phyloP scores from a whole-genome alignment of 495 filamentous ascomycete species.

The Penicillium manginii region DNA sequence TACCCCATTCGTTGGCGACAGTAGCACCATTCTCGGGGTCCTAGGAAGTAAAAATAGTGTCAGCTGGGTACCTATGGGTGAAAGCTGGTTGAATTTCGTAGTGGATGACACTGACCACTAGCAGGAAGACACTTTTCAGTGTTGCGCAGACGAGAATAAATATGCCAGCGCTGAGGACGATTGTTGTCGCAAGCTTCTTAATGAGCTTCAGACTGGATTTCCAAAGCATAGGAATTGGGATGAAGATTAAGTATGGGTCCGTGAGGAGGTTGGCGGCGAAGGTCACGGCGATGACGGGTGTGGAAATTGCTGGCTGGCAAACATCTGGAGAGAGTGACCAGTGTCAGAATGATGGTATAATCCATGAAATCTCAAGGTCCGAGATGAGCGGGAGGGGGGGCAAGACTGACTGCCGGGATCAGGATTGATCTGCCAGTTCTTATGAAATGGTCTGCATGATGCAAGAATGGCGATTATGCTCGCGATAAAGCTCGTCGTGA shows the following conservation, averaged over 20 bases:
- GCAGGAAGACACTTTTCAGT: slow-evolving; percentile 50
- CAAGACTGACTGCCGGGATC: slow-evolving; percentile 52
- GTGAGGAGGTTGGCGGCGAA: slow-evolving; percentile 53
- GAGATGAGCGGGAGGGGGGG: neutral
- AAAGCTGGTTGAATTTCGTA: neutral
- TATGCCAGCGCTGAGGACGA: slow-evolving; percentile 53
- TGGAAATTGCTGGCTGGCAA: slow-evolving; percentile 55
- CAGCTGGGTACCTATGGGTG: slow-evolving; percentile 2
- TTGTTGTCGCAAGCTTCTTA: slow-evolving; percentile 51
- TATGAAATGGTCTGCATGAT: slow-evolving; percentile 50
- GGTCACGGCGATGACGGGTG: slow-evolving; percentile 46
- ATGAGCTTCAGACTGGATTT: slow-evolving; percentile 41
- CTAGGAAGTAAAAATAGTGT: slow-evolving; percentile 19
- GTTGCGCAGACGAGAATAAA: slow-evolving; percentile 54
- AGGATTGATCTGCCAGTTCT: slow-evolving; percentile 61
- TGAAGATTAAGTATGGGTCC: slow-evolving; percentile 56
- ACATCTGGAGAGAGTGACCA: slow-evolving; percentile 33
- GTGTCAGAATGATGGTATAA: neutral
- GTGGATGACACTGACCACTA: slow-evolving; percentile 36
- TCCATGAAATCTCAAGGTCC: neutral
- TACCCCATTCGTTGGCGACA: slow-evolving; percentile 52
- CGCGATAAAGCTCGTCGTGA: slow-evolving; percentile 47
- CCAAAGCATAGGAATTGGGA: slow-evolving; percentile 60
- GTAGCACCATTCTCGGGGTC: slow-evolving; percentile 51
- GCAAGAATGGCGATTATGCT: slow-evolving; percentile 51